These are phyloP conservation scores for Elsinoe ampelina DNA, from an alignment of 2,329 filamentous ascomycete species.

Conservation along the genomic window DNA sequence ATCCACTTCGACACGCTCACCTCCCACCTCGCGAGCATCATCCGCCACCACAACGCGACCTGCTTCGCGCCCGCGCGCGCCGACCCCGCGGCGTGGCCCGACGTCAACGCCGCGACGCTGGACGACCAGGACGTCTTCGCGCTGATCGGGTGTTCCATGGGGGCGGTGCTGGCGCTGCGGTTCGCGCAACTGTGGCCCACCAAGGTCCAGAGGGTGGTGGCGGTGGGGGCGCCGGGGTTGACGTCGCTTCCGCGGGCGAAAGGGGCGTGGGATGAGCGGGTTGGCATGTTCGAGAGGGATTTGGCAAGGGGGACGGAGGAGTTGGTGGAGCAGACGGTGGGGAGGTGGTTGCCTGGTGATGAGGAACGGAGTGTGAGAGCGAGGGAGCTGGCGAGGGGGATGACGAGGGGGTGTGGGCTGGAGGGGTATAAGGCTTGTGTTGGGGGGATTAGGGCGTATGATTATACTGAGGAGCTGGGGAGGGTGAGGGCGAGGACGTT, in stretches of 20 bases:
- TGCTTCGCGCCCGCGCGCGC: conserved; percentile 12
- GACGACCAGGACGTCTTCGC: conserved; percentile 17
- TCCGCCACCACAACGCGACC: background rate
- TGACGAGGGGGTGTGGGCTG: conserved; percentile 20
- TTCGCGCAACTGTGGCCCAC: conserved; percentile 23
- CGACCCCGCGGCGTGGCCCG: background rate
- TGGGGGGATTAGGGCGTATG: conserved; percentile 23
- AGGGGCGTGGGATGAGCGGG: conserved; percentile 21
- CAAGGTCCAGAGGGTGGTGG: conserved; percentile 19
- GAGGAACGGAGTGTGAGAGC: conserved; percentile 17
- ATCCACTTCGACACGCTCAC: conserved; percentile 22
- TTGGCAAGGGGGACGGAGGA: conserved; percentile 13
- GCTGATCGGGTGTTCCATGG: conserved; percentile 24
- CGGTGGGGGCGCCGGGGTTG: conserved; percentile 22
- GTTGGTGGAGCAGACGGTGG: conserved; percentile 20
- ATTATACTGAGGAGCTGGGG: conserved; percentile 19
- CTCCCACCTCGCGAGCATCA: conserved; percentile 21
- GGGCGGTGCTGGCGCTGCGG: conserved; percentile 22
- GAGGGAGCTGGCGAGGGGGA: conserved; percentile 17
- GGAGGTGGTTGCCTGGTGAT: conserved; percentile 22
- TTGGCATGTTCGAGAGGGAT: conserved; percentile 20
- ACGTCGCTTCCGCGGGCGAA: conserved; percentile 17
- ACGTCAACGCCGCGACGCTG: conserved; percentile 9
- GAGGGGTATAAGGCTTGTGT: conserved; percentile 22
- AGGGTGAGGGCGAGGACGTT: conserved; percentile 17